phyloP scores from a whole-genome alignment of 805 yeast species.

The Pichia nanzhaoensis region DNA sequence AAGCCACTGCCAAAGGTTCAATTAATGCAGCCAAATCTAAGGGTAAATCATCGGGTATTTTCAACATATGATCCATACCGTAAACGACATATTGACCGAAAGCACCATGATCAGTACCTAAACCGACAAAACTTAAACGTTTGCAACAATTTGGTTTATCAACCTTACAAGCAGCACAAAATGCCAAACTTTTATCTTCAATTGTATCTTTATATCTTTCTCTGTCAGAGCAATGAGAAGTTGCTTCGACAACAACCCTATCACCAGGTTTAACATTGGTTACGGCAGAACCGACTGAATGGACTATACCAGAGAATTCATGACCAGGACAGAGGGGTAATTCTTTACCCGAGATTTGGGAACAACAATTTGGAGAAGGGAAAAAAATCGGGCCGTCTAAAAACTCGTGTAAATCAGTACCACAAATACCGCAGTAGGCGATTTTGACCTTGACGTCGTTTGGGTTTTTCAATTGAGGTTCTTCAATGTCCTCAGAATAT shows the following conservation, averaged over 20 bases:
- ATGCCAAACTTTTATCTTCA: slow-evolving; percentile 23
- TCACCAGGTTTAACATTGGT: slow-evolving; percentile 42
- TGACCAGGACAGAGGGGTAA: slow-evolving; percentile 34
- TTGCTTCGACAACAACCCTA: slow-evolving; percentile 57
- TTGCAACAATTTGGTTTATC: slow-evolving; percentile 42
- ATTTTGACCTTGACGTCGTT: slow-evolving; percentile 30
- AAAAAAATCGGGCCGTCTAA: slow-evolving; percentile 55
- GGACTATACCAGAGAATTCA: slow-evolving; percentile 26
- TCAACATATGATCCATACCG: slow-evolving; percentile 30
- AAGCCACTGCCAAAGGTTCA: slow-evolving; percentile 54
- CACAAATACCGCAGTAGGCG: slow-evolving; percentile 56
- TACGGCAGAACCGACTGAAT: slow-evolving; percentile 41
- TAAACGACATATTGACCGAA: slow-evolving; percentile 36
- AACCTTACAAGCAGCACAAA: slow-evolving; percentile 38
- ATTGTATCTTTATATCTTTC: slow-evolving; percentile 28
- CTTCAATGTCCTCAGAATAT: slow-evolving; percentile 30
- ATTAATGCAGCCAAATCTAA: slow-evolving; percentile 41
- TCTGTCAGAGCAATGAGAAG: slow-evolving; percentile 42
- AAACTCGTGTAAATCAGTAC: slow-evolving; percentile 55
- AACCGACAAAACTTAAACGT: slow-evolving; percentile 38
- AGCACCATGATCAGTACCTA: slow-evolving; percentile 46
- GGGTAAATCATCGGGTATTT: slow-evolving; percentile 28
- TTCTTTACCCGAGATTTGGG: slow-evolving; percentile 33
- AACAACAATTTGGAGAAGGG: slow-evolving; percentile 21
- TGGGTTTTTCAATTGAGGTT: slow-evolving; percentile 21